These are phyloP conservation scores for Suillus weaverae DNA, from an alignment of 768 basidiomycete genomes.

Conservation along the genomic window DNA sequence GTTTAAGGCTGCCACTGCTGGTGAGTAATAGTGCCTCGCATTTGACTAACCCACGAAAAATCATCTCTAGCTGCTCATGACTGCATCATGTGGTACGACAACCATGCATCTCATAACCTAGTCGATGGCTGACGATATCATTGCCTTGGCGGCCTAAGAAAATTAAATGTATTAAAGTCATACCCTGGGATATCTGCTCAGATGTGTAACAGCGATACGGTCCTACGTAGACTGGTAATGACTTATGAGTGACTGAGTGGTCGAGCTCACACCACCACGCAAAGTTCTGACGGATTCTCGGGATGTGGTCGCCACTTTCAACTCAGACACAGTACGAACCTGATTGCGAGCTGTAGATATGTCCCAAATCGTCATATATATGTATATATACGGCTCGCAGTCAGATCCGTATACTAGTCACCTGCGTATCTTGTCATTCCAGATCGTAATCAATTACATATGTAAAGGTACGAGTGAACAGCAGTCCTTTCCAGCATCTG, in stretches of 20 bases:
- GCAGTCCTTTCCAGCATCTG: too few relatives aligned
- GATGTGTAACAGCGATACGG: neutral
- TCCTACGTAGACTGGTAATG: neutral
- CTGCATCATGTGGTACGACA: neutral
- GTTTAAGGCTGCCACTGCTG: neutral
- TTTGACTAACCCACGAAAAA: neutral
- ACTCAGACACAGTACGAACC: neutral
- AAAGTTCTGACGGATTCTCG: neutral
- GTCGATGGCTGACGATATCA: neutral
- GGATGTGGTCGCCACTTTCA: neutral
- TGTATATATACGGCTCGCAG: neutral
- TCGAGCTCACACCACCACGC: neutral
- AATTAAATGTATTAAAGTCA: neutral
- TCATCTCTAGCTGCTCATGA: neutral
- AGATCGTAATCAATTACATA: neutral
- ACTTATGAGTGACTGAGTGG: neutral
- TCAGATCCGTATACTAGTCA: neutral
- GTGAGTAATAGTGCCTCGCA: neutral
- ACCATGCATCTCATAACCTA: neutral
- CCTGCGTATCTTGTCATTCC: neutral
- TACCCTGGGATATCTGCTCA: neutral
- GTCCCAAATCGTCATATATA: neutral
- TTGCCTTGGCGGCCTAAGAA: neutral
- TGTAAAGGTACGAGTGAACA: neutral
- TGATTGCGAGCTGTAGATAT: neutral